Base-by-base conservation (phyloP, 441 rosid species). In the Eutrema salsugineum region DNA sequence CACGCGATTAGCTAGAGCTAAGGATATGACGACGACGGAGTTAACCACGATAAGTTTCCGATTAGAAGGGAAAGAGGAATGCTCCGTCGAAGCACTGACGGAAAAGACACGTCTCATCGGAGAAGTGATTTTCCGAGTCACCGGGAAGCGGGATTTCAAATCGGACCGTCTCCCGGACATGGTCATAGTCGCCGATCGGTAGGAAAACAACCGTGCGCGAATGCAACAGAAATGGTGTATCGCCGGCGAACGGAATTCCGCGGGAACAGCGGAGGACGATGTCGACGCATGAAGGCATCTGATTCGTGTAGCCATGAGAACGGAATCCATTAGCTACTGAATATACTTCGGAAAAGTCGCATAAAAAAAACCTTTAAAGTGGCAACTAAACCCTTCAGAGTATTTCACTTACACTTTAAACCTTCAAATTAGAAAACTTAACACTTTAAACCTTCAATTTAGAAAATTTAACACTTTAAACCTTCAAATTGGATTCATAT, bases 1-100 rank as follows among this genome's bases (percentile, higher is more conserved):
- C 63, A 93, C 97, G 33, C 98, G 96, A 82, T 93, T 89, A 5
- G 91, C 91, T 11, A 91, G 72, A 14, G 94, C 96, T 15, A 91
- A 71, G 1, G 73, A 27, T 3, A 88, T 76, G 3, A 94, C 77
- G 57, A 80, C 35, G 6, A 83, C 85, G 9, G 95, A 86, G 83
- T 77, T 64, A 15, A 66, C 14, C 32, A 82, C 28, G 70, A 87
- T 78, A 22, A 78, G 64, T 36, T 74, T 82, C 33, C 79, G 60
- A 68, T 66, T 80, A 2, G 84, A 50, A 4, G 78, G 46, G 10
- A 36, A 0, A 11, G 19, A 4, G 11, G 71, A 50, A 2, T 53
- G 6, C 50, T 72, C 36, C 60, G 36, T 55, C 5, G 84, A 71
- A 32, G 86, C 84, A 15, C 46, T 77, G 60, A 77, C 80, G 14